Percentiles rank a stretch among this genome's conserved stretches.
phyloP scores from a whole-genome alignment of 2,329 filamentous ascomycete genomes.

The Piedraia hortae region DNA sequence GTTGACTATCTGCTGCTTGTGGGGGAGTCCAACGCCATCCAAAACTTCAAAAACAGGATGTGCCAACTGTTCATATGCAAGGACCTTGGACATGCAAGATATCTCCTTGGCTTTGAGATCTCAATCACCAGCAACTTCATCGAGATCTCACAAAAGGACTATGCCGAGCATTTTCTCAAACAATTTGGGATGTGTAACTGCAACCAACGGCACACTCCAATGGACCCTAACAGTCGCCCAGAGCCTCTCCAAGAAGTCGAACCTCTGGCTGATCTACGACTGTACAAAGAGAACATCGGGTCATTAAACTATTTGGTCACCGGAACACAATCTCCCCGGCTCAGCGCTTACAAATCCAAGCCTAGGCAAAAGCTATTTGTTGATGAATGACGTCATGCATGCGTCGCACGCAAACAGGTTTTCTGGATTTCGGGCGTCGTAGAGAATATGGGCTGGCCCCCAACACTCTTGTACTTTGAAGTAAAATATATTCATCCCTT shows the following conservation, averaged over 20 bases:
- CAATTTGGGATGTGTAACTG: too few species aligned
- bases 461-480: too few species aligned
- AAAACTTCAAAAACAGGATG: not conserved
- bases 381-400: too few species aligned
- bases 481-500: too few species aligned
- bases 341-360: not conserved
- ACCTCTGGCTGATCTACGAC: not conserved
- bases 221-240: not conserved
- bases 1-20: conserved; percentile 1
- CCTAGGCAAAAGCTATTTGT: too few species aligned
- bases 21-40: not conserved
- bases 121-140: too few species aligned
- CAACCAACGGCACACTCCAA: too few species aligned
- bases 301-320: not conserved
- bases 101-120: not conserved
- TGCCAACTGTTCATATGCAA: not conserved
- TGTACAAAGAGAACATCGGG: not conserved
- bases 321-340: not conserved
- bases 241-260: not conserved
- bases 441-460: too few species aligned
- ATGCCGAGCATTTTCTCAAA: not conserved
- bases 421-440: too few species aligned
- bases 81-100: conserved; percentile 1
- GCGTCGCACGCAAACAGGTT: too few species aligned
- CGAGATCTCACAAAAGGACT: too few species aligned